phyloP scores from a whole-genome alignment of 129 eudicot genomes.

The Centaurea solstitialis region DNA sequence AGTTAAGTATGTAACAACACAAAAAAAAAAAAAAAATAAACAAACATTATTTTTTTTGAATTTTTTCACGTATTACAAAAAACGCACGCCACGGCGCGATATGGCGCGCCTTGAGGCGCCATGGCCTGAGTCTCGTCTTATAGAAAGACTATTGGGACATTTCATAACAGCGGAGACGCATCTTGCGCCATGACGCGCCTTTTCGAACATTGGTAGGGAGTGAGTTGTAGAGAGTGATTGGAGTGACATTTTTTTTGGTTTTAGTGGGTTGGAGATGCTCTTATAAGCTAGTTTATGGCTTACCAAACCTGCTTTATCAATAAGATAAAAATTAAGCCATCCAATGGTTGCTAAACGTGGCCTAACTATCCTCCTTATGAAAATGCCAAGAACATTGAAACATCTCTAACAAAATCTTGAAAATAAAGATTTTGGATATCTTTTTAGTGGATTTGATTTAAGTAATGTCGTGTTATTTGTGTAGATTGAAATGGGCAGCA shows the following conservation, averaged over 20 bases:
- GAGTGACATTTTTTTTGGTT: neutral
- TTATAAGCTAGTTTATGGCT: neutral
- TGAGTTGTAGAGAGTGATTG: neutral
- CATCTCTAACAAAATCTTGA: neutral
- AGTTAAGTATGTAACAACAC: no score
- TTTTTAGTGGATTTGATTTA: neutral
- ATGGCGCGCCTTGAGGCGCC: no score
- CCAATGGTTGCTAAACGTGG: neutral
- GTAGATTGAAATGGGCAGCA: conserved; percentile 97
- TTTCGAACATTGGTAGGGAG: no score
- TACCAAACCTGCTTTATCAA: neutral
- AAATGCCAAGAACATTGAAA: neutral
- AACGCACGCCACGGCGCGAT: no score
- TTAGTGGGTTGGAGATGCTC: neutral
- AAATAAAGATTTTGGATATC: neutral
- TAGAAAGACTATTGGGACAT: no score
- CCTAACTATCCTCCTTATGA: neutral
- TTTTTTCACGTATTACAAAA: no score
- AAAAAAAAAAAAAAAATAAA: no score
- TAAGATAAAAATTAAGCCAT: neutral
- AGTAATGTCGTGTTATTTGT: neutral
- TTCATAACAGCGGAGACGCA: no score
- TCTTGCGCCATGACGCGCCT: no score
- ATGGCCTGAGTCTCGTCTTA: no score
- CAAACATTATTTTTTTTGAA: no score